Base-by-base conservation (phyloP, 805 yeast species). In the Blastobotrys chiropterorum region DNA sequence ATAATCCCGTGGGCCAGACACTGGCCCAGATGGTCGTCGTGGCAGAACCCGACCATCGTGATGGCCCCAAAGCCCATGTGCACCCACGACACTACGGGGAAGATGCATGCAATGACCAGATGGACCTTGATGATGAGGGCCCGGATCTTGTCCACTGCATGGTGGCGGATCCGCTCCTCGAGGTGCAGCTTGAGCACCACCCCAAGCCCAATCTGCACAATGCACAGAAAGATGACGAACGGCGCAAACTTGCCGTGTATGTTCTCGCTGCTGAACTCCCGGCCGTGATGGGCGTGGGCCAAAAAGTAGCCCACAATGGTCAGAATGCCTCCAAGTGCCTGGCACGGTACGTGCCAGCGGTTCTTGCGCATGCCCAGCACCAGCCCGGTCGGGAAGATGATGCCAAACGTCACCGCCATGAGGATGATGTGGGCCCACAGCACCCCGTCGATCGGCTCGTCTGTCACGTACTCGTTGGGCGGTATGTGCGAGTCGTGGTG, bases 1-100 rank as follows among this genome's bases (percentile, higher is more conserved):
- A 92, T 92, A 54, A 92, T 87, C 3, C 97, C 97, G 66, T 92
- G 98, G 0, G 98, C 98, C 41, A 90, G 79, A 67, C 98, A 92
- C 69, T 92, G 98, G 20, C 98, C 98, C 0, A 95, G 82, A 61
- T 87, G 94, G 38, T 67, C 74, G 34, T 62, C 70, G 59, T 88
- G 82, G 69, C 98, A 92, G 67, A 90, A 92, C 1, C 96, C 97
- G 57, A 88, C 79, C 56, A 90, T 64, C 1, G 96, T 85, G 44
- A 87, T 83, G 3, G 92, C 88, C 0, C 95, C 92, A 70, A 92
- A 70, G 48, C 90, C 82, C 31, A 80, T 77, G 57, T 87, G 82
- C 7, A 90, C 83, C 86, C 95, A 88, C 6, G 95, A 94, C 26
- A 71, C 56, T 4, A 72, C 56, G 4, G 77, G 76, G 56, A 72